These are phyloP conservation scores for Boeremia exigua DNA, from an alignment of 2,329 filamentous ascomycete species.

Conservation along the genomic window DNA sequence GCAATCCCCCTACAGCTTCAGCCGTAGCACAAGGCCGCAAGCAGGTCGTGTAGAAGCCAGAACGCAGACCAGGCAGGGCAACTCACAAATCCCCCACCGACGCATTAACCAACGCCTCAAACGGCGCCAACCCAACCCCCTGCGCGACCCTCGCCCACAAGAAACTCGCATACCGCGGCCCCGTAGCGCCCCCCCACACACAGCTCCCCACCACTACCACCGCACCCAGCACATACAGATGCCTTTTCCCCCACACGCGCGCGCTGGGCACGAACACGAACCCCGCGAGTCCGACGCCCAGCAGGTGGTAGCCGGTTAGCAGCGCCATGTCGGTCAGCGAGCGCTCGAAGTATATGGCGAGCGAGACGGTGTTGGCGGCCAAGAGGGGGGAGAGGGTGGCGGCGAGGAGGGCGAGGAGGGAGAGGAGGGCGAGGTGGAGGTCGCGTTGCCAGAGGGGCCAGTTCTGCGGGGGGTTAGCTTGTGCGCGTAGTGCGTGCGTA, in stretches of 20 bases:
- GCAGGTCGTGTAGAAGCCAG: too few relatives aligned
- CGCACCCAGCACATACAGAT: slow-evolving; percentile 81
- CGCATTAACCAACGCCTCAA: slow-evolving; percentile 88
- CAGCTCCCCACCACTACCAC: slow-evolving; percentile 75
- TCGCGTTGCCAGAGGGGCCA: slow-evolving; percentile 91
- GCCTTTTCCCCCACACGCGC: slow-evolving; percentile 90
- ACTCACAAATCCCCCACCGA: slow-evolving; percentile 77
- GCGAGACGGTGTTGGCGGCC: slow-evolving; percentile 82
- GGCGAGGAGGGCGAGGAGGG: slow-evolving; percentile 80
- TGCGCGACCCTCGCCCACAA: slow-evolving; percentile 83
- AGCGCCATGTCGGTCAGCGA: slow-evolving; percentile 79
- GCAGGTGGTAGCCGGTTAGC: slow-evolving; percentile 84
- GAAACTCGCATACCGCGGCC: slow-evolving; percentile 72
- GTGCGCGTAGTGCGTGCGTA: too few relatives aligned
- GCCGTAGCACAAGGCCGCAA: too few relatives aligned
- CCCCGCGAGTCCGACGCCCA: slow-evolving; percentile 80
- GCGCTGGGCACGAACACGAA: slow-evolving; percentile 87
- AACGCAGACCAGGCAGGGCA: too few relatives aligned
- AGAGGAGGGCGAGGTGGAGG: slow-evolving; percentile 78
- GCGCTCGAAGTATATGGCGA: slow-evolving; percentile 69
- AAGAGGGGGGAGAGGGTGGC: slow-evolving; percentile 85
- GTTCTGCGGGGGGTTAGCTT: slow-evolving; percentile 67
- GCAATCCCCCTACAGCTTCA: too few relatives aligned
- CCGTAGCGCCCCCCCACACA: slow-evolving; percentile 76
- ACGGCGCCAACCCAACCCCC: slow-evolving; percentile 84